Evolutionary conservation across 129 eudicot genomes (phyloP).

Genomic region (Ambrosia artemisiifolia): DNA sequence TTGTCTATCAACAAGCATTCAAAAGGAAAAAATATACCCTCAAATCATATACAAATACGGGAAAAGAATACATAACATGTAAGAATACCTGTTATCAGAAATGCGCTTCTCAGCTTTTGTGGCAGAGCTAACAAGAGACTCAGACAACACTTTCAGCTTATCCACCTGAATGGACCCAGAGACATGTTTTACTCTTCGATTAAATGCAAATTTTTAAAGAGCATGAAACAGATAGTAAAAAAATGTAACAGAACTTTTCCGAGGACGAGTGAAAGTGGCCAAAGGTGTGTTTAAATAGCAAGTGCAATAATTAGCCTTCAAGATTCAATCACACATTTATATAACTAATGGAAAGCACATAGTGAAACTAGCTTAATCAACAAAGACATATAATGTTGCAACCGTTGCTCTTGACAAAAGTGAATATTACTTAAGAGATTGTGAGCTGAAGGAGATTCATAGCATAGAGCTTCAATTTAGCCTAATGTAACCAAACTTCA

Average conservation of each 20-base stretch:
- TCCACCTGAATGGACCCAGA: slow-evolving; percentile 60
- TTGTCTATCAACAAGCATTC: slow-evolving; percentile 8
- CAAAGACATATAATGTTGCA: not conserved
- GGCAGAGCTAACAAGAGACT: slow-evolving; percentile 81
- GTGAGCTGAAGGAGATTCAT: not conserved
- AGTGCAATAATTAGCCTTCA: not conserved
- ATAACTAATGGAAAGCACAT: not conserved
- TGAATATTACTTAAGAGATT: not conserved
- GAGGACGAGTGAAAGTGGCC: not conserved
- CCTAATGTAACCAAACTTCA: no score
- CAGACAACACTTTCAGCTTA: slow-evolving; percentile 83
- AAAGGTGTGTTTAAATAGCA: not conserved
- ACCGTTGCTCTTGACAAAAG: not conserved
- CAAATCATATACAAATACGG: not conserved
- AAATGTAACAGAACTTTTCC: not conserved
- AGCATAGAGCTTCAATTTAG: no score
- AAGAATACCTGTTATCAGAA: slow-evolving; percentile 68
- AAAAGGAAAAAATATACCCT: not conserved
- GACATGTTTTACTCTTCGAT: slow-evolving; percentile 9
- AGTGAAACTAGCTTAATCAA: not conserved
- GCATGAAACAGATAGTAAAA: not conserved
- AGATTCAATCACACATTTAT: not conserved
- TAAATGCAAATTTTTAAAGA: not conserved
- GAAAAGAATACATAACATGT: not conserved
- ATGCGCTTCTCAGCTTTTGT: slow-evolving; percentile 86